phyloP scores from a whole-genome alignment of 805 yeast genomes.

The Candida taoyuanica region DNA sequence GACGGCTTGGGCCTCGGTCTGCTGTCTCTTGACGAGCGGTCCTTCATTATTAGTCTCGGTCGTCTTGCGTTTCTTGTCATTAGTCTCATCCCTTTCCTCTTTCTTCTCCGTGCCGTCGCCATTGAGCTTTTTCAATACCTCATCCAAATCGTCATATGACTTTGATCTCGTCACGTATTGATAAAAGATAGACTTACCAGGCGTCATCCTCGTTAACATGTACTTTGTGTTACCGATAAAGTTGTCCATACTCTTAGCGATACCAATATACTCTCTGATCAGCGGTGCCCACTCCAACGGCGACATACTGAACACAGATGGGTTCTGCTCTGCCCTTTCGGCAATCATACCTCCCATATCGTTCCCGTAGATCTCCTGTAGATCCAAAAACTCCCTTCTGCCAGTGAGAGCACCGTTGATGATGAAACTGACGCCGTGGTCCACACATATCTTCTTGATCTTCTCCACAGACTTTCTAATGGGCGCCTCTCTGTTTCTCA shows the following conservation, averaged over 20 bases:
- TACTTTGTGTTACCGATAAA: slow-evolving; percentile 74
- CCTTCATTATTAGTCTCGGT: slow-evolving; percentile 4
- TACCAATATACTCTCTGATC: slow-evolving; percentile 49
- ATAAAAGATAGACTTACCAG: slow-evolving; percentile 65
- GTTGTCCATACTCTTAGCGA: slow-evolving; percentile 56
- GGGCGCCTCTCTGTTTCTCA: slow-evolving; percentile 86
- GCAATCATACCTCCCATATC: slow-evolving; percentile 94
- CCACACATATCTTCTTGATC: slow-evolving; percentile 57
- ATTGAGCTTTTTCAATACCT: slow-evolving; percentile 18
- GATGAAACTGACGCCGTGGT: slow-evolving; percentile 62
- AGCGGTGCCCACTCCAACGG: slow-evolving; percentile 50
- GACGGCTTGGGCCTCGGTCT: slow-evolving; percentile 11
- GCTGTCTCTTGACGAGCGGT: slow-evolving; percentile 15
- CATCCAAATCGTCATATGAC: slow-evolving; percentile 44
- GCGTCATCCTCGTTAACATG: slow-evolving; percentile 70
- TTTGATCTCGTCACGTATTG: slow-evolving; percentile 53
- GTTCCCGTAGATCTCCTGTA: slow-evolving; percentile 50
- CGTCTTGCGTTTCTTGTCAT: slow-evolving; percentile 18
- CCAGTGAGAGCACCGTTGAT: slow-evolving; percentile 75
- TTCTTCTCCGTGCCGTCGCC: slow-evolving; percentile 18
- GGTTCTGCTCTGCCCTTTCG: slow-evolving; percentile 81
- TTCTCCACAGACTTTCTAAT: slow-evolving; percentile 62
- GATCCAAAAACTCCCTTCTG: slow-evolving; percentile 45
- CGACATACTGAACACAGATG: slow-evolving; percentile 56
- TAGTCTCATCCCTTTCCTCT: slow-evolving; percentile 5